Percentiles rank a stretch among this genome's conserved stretches.
These are phyloP conservation scores for Kodamaea fungicola DNA, from an alignment of 1,139 yeast species.

Conservation along the genomic window DNA sequence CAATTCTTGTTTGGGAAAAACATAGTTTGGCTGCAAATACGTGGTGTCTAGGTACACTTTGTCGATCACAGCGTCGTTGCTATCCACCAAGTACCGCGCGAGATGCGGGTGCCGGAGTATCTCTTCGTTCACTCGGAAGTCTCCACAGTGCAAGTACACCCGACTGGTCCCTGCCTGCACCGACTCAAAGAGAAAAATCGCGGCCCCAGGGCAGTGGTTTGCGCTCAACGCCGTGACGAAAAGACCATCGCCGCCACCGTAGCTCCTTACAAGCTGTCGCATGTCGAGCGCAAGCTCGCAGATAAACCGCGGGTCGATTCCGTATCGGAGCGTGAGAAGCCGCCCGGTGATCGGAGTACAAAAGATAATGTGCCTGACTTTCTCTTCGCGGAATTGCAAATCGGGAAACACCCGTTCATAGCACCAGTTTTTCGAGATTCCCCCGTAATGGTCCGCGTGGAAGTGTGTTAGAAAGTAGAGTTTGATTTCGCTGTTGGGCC, in stretches of 20 bases:
- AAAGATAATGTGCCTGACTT: constrained; percentile 45
- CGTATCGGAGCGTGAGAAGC: constrained; percentile 51
- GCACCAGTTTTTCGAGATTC: constrained; percentile 74
- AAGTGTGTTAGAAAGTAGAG: constrained; percentile 74
- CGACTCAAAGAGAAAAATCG: constrained; percentile 69
- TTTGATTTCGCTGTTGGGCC: constrained; percentile 41
- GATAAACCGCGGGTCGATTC: constrained; percentile 52
- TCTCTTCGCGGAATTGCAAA: constrained; percentile 32
- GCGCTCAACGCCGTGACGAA: constrained; percentile 72
- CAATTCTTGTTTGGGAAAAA: constrained; percentile 71
- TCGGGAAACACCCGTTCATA: constrained; percentile 36
- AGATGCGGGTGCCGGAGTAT: constrained; percentile 37
- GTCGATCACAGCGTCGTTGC: constrained; percentile 26
- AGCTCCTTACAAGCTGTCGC: constrained; percentile 27
- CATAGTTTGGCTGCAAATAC: constrained; percentile 68
- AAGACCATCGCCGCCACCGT: constrained; percentile 35
- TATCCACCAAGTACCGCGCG: constrained; percentile 27
- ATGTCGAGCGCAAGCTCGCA: constrained; percentile 43
- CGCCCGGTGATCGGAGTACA: constrained; percentile 69
- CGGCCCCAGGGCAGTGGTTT: constrained; percentile 96
- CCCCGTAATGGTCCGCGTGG: constrained; percentile 93
- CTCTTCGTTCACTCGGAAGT: constrained; percentile 67
- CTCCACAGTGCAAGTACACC: constrained; percentile 80
- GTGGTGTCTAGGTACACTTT: constrained; percentile 83
- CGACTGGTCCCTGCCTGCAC: constrained; percentile 22